Evolutionary conservation across 495 filamentous ascomycete species (phyloP).

Genomic region (Chaetomium fimeti): DNA sequence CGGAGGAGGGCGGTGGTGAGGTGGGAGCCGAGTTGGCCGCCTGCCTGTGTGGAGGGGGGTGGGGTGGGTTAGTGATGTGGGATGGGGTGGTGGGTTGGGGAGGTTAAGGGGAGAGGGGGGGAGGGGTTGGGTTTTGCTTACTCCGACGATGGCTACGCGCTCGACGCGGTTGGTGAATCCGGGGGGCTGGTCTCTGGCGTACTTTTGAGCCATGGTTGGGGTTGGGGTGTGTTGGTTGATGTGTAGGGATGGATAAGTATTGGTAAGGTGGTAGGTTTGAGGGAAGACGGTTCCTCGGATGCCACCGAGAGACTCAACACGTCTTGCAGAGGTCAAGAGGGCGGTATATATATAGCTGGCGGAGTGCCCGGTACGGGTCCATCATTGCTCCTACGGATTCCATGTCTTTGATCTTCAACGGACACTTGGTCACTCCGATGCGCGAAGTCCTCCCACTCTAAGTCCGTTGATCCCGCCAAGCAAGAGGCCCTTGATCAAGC

Average conservation of each 20-base stretch:
- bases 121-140: neutral
- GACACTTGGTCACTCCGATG: neutral
- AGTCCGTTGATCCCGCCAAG: neutral
- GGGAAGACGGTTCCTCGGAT: too few species aligned
- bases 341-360: neutral
- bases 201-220: neutral
- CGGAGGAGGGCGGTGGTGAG: neutral
- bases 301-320: too few species aligned
- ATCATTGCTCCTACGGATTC: neutral
- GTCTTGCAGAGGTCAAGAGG: too few species aligned
- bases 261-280: neutral
- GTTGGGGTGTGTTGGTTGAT: neutral
- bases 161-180: conserved; percentile 7
- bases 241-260: neutral
- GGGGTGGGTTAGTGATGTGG: neutral
- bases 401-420: neutral
- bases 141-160: conserved; percentile 1
- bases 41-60: neutral
- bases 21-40: neutral
- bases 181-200: conserved; percentile 3
- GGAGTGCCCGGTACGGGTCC: neutral
- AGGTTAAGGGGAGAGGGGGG: neutral
- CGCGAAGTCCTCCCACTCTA: neutral
- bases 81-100: neutral
- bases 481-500: neutral